phyloP scores from a whole-genome alignment of 345 rosid species.

The Capsella bursapastoris region DNA sequence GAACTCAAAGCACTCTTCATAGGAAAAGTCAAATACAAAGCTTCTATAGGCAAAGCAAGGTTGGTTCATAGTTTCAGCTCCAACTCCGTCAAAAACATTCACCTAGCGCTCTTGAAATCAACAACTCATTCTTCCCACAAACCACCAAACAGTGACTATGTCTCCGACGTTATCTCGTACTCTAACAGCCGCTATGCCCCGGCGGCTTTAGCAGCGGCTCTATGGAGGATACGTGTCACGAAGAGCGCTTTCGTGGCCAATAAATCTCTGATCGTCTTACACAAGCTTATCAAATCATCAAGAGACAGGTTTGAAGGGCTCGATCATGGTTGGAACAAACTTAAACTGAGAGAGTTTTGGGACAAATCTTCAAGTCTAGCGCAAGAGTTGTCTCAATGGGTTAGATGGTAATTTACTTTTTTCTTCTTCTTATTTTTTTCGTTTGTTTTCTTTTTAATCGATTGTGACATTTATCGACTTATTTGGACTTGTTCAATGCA shows the following conservation, averaged over 20 bases:
- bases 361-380: slow-evolving; percentile 53
- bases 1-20: slow-evolving; percentile 50
- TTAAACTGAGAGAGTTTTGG: slow-evolving; percentile 69
- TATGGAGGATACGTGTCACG: slow-evolving; percentile 76
- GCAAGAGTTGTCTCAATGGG: slow-evolving; percentile 77
- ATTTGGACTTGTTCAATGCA: slow-evolving; percentile 9
- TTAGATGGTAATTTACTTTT: slow-evolving; percentile 59
- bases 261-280: slow-evolving; percentile 72
- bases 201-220: slow-evolving; percentile 59
- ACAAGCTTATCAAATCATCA: slow-evolving; percentile 56
- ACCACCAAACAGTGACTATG: slow-evolving; percentile 55
- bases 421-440: background rate
- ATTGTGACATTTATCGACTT: slow-evolving; percentile 19
- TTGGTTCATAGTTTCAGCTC: slow-evolving; percentile 49
- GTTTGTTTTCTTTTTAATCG: background rate
- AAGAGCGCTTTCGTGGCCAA: slow-evolving; percentile 66
- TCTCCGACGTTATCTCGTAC: slow-evolving; percentile 60
- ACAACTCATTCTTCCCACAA: slow-evolving; percentile 62
- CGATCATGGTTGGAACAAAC: slow-evolving; percentile 60
- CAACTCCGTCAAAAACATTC: slow-evolving; percentile 45
- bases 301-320: slow-evolving; percentile 13
- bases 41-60: slow-evolving; percentile 74
- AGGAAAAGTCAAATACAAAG: slow-evolving; percentile 75
- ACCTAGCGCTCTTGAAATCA: slow-evolving; percentile 66
- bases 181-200: slow-evolving; percentile 68